Percentiles rank a stretch among this genome's conserved stretches.
Evolutionary conservation across 83 land plant genomes (phyloP).

Genomic region (Isoetes engelmannii): DNA sequence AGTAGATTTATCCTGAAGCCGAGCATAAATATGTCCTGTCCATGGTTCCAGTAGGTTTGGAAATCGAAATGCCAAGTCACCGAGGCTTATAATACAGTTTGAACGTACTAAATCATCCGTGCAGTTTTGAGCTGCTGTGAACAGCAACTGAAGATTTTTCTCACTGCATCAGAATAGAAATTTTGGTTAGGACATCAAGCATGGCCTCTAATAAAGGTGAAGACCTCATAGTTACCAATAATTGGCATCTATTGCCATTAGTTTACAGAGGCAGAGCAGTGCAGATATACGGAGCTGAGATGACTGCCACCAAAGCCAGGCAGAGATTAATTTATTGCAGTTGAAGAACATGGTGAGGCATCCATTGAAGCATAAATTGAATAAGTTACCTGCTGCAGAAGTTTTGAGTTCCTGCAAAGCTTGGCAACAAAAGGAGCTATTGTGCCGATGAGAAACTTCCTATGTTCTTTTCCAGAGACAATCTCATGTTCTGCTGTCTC

Average conservation of each 20-base stretch:
- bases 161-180: constrained; percentile 41
- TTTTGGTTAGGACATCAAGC: neutral
- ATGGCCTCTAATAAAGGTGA: too few species aligned
- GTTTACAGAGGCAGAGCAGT: constrained; percentile 78
- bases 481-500: constrained; percentile 88
- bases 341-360: neutral
- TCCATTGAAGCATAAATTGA: neutral
- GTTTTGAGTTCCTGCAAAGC: constrained; percentile 61
- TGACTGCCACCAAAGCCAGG: constrained; percentile 34
- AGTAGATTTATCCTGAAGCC: constrained; percentile 57
- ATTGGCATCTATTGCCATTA: constrained; percentile 88
- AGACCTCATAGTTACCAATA: constrained; percentile 56
- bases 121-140: constrained; percentile 82
- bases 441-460: constrained; percentile 58
- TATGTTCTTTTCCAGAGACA: constrained; percentile 45
- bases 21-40: constrained; percentile 93
- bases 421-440: constrained; percentile 85
- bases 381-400: constrained; percentile 68
- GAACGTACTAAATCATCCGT: constrained; percentile 85
- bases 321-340: too few species aligned
- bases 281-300: constrained; percentile 83
- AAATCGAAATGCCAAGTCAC: constrained; percentile 92
- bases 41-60: constrained; percentile 96
- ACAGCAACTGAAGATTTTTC: constrained; percentile 83
- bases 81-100: constrained; percentile 87